A percentile compares a stretch with the other conserved stretches of the same genome.
Conservation (phyloP, 2,329 filamentous ascomycete species). For the Cercospora sp. region DNA sequence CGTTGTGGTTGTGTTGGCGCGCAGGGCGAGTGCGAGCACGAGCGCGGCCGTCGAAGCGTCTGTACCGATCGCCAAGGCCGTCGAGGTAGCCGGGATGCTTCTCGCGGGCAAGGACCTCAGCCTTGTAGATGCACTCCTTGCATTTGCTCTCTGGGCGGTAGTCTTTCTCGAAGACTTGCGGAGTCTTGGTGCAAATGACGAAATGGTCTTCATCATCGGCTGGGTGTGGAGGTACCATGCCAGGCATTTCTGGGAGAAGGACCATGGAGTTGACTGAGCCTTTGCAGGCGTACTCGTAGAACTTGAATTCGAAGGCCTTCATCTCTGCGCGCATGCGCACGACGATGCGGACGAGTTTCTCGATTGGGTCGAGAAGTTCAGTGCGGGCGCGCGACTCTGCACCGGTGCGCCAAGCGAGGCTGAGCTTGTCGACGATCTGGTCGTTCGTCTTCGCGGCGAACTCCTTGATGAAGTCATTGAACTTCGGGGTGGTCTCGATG, state of each 20-base stretch:
- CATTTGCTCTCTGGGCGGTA: background rate
- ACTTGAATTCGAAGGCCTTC: conserved; percentile 14
- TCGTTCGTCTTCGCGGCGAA: conserved; percentile 5
- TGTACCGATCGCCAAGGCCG: conserved; percentile 1
- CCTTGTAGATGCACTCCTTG: conserved; percentile 7
- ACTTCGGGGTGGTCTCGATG: conserved; percentile 1
- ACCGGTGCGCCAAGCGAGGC: conserved; percentile 2
- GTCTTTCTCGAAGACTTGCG: conserved; percentile 11
- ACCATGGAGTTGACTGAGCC: conserved; percentile 1
- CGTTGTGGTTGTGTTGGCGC: background rate
- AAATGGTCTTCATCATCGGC: conserved; percentile 2
- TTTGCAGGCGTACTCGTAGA: conserved; percentile 11
- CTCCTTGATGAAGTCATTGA: conserved; percentile 7
- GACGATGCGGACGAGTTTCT: conserved; percentile 15
- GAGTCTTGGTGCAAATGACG: conserved; percentile 11
- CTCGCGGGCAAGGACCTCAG: conserved; percentile 2
- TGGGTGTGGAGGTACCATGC: background rate
- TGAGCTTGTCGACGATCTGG: conserved; percentile 8
- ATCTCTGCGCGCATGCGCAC: conserved; percentile 16
- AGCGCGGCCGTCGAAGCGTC: background rate
- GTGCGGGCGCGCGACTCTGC: background rate
- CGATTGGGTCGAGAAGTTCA: conserved; percentile 5
- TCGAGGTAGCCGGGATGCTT: conserved; percentile 1
- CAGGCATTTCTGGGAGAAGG: background rate
- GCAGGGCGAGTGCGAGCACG: background rate